Base-by-base conservation (phyloP, 1,139 yeast genomes). In the Hyphopichia buzzinii region DNA sequence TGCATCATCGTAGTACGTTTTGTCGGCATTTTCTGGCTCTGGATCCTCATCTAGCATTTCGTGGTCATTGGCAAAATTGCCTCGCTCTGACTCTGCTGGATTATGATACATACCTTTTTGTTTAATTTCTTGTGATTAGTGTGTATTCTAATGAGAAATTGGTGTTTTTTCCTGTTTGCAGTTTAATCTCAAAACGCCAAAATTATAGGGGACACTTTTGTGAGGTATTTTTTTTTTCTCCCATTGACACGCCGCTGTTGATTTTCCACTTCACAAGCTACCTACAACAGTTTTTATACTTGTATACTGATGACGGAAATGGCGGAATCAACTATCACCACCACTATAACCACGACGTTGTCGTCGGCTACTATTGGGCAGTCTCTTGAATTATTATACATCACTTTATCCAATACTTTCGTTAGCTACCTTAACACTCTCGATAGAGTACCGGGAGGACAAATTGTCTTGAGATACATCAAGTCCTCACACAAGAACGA, bases 401-500 rank as follows among this genome's bases (percentile, higher is more conserved):
- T 57, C 8, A 55, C 67, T 3, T 55, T 71, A 30, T 55, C 67
- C 11, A 63, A 64, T 24, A 56, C 55, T 22, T 66, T 71, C 41
- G 59, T 66, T 12, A 55, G 51, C 27, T 67, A 67, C 45, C 54
- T 71, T 41, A 62, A 67, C 46, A 48, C 48, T 33, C 57, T 72
- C 36, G 67, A 62, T 29, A 56, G 53, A 29, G 43, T 87, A 17
- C 98, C 98, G 2, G 97, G 97, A 28, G 95, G 96, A 12, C 72
- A 74, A 25, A 77, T 84, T 38, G 61, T 88, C 14, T 67, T 86
- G 34, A 72, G 90, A 40, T 92, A 92, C 59, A 82, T 92, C 52
- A 77, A 75, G 48, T 82, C 89, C n/a, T 88, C 97, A 3, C 90
- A 90, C 58, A 90, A 88, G 57, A 79, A 92, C 62, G 99, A 92